phyloP scores from a whole-genome alignment of 176 grass and related monocot species.

The Secale cereale region DNA sequence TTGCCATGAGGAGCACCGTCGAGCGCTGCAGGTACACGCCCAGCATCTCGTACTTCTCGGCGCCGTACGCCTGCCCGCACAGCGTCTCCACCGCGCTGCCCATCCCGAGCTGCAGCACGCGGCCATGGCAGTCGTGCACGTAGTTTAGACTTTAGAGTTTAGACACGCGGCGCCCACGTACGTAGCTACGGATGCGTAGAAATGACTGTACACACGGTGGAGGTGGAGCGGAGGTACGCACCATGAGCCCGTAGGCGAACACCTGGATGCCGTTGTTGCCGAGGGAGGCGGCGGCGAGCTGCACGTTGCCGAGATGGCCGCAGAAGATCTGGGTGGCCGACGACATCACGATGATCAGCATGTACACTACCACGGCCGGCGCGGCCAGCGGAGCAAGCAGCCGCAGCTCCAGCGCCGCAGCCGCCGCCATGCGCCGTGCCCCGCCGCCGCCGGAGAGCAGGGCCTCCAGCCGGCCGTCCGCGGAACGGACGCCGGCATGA shows the following conservation, averaged over 20 bases:
- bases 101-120: slow-evolving; percentile 63
- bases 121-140: neutral
- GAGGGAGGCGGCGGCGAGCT: slow-evolving; percentile 79
- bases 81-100: slow-evolving; percentile 94
- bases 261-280: slow-evolving; percentile 79
- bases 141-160: neutral
- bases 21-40: slow-evolving; percentile 84
- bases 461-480: slow-evolving; percentile 42
- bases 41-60: slow-evolving; percentile 74
- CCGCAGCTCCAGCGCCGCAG: slow-evolving; percentile 38
- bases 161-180: neutral
- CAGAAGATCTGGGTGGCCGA: slow-evolving; percentile 61
- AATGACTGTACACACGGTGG: neutral
- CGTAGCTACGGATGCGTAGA: neutral
- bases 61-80: slow-evolving; percentile 84
- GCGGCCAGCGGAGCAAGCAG: slow-evolving; percentile 49
- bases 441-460: slow-evolving; percentile 36
- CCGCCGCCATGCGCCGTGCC: slow-evolving; percentile 17
- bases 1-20: slow-evolving; percentile 63
- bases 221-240: neutral
- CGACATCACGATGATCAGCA: slow-evolving; percentile 68
- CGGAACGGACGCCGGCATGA: neutral
- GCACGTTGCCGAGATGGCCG: slow-evolving; percentile 66
- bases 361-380: slow-evolving; percentile 59
- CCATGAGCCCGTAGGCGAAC: slow-evolving; percentile 79